These are phyloP conservation scores for Colletotrichum limetticola DNA, from an alignment of 2,329 filamentous ascomycete genomes.

Conservation along the genomic window DNA sequence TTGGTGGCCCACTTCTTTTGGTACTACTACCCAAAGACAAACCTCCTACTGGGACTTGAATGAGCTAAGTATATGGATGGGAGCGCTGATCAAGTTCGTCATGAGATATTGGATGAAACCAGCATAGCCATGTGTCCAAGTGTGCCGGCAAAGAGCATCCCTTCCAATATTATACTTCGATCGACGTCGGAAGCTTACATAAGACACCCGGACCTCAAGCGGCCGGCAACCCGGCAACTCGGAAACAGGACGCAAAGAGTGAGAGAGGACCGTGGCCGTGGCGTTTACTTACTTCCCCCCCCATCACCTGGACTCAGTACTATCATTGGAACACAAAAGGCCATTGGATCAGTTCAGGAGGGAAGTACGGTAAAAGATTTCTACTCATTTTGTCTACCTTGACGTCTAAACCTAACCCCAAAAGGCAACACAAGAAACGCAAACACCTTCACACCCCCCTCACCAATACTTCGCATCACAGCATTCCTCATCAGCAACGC, in stretches of 20 bases:
- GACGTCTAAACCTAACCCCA: not conserved
- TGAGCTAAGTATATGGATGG: too few relatives aligned
- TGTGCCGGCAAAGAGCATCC: too few relatives aligned
- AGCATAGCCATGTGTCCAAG: too few relatives aligned
- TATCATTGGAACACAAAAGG: not conserved
- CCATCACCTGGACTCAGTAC: not conserved
- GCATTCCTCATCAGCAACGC: not conserved
- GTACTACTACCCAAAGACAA: not conserved
- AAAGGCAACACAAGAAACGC: not conserved
- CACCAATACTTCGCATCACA: not conserved
- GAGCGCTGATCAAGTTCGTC: not conserved
- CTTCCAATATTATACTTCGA: not conserved
- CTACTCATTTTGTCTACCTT: conserved; percentile 20
- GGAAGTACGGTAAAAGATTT: not conserved
- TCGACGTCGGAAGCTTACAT: conserved; percentile 7
- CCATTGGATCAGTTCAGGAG: too few relatives aligned
- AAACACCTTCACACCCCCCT: not conserved
- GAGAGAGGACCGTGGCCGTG: not conserved
- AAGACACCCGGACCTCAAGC: not conserved
- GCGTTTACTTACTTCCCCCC: not conserved
- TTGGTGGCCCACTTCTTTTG: not conserved
- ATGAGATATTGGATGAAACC: not conserved
- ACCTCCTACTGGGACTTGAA: too few relatives aligned
- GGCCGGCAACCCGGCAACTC: not conserved
- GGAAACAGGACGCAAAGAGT: not conserved